phyloP scores from a whole-genome alignment of 2,329 filamentous ascomycete genomes.

The Blumeriella jaapii region DNA sequence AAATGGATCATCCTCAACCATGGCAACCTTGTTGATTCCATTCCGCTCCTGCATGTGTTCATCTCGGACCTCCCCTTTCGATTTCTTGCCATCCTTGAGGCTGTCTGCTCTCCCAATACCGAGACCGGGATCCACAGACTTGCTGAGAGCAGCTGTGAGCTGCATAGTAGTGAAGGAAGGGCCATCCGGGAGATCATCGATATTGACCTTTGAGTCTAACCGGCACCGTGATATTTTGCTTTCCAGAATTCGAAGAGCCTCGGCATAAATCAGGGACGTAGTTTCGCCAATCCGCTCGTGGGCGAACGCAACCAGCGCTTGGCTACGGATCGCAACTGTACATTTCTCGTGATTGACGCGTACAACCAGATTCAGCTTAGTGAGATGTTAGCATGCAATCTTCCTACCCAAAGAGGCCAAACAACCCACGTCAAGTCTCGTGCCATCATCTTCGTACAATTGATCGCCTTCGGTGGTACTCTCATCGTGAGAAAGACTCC shows the following conservation, averaged over 20 bases:
- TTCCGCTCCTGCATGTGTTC: conserved; percentile 12
- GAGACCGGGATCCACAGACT: conserved; percentile 39
- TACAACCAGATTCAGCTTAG: conserved; percentile 59
- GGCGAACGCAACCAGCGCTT: conserved; percentile 62
- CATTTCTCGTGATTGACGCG: conserved; percentile 80
- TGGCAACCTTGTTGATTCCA: conserved; percentile 8
- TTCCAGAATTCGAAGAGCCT: conserved; percentile 60
- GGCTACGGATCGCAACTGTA: conserved; percentile 69
- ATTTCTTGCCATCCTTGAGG: conserved; percentile 29
- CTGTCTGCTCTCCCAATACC: conserved; percentile 47
- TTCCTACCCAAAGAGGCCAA: conserved; percentile 6
- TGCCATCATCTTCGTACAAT: conserved; percentile 31
- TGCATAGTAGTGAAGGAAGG: conserved; percentile 41
- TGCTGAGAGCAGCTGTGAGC: conserved; percentile 42
- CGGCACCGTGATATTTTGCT: conserved; percentile 57
- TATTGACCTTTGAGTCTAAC: conserved; percentile 39
- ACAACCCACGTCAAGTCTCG: conserved; percentile 39
- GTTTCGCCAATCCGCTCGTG: conserved; percentile 58
- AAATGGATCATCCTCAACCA: conserved; percentile 17
- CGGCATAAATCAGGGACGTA: conserved; percentile 68
- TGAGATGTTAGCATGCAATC: conserved; percentile 19
- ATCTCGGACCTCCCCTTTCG: conserved; percentile 14
- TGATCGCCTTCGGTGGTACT: conserved; percentile 30
- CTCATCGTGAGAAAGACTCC: conserved; percentile 41
- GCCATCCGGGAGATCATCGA: conserved; percentile 25